Conservation (phyloP, 768 basidiomycete species). For the Boletus sp. region DNA sequence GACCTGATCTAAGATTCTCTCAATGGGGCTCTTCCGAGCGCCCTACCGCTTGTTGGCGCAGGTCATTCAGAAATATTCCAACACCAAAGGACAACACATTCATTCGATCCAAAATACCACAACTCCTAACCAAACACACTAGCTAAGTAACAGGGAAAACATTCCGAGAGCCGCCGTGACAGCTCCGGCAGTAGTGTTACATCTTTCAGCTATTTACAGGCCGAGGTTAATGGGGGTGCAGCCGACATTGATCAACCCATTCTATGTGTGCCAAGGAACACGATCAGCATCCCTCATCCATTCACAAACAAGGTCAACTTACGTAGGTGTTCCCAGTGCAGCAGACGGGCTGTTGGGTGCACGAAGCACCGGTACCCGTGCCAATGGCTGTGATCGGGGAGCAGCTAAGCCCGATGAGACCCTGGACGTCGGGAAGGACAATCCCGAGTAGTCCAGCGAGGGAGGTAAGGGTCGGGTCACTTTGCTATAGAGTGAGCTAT, state of each 20-base stretch:
- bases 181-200: neutral
- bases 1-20: too few species aligned
- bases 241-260: conserved; percentile 9
- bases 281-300: neutral
- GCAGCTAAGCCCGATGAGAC: conserved; percentile 6
- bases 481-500: neutral
- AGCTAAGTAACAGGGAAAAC: too few species aligned
- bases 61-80: too few species aligned
- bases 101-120: too few species aligned
- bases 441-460: neutral
- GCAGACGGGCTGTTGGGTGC: conserved; percentile 12
- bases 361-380: neutral
- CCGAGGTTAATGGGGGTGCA: conserved; percentile 7
- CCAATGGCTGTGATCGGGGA: neutral
- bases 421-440: neutral
- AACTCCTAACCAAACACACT: too few species aligned
- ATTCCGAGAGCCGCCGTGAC: too few species aligned
- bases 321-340: neutral
- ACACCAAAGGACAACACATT: too few species aligned
- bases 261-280: neutral
- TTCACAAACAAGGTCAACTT: neutral
- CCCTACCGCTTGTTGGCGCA: too few species aligned
- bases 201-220: neutral
- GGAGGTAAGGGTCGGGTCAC: neutral
- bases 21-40: too few species aligned